Evolutionary conservation across 192 early-diverging fungal species (phyloP), one percentile per base, ranked within the genome.

Genomic region (Geranomyces michiganensis): DNA sequence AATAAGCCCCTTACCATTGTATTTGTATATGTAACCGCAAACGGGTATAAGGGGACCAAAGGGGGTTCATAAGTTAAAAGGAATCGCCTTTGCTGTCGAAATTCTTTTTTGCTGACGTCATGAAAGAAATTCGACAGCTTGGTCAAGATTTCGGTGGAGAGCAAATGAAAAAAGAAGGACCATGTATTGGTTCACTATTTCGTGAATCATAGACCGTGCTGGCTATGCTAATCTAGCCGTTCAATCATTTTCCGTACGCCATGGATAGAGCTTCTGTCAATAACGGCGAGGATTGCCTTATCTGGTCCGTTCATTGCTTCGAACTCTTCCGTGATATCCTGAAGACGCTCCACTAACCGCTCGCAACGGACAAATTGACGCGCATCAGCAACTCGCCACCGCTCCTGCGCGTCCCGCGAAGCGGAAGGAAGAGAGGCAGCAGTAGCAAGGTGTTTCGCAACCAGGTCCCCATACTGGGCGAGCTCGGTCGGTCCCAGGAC

Each of bases 251-350:
- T 62, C 31, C 66, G 19, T 14, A 74, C 73, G 48, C 65, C 73
- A 27, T 74, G 44, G 21, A 68, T 46, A 49, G 43, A n/a, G 68
- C 68, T 74, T 32, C 73, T 56, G 60, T 74, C 73, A 15, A 74
- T 43, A 0, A 74, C 65, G 17, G 73, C 73, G 48, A 74, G 48
- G 21, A 74, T 45, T 7, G 30, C 29, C 41, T 32, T 12, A 47
- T 64, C 70, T 2, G 22, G n/a, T 5, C 67, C 67, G 10, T 19
- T 17, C 22, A 9, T 41, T n/a, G 1, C 47, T n/a, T 45, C 55
- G 19, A 67, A 31, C 63, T 74, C 73, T 59, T 67, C 73, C 24
- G 33, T 59, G 0, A 68, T 58, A 24, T 67, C 59, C 55, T 60
- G 24, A 8, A 74, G 33, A 43, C 65, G 31, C 59, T 74, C 73